Percentiles rank a stretch among this genome's conserved stretches.
phyloP scores from a whole-genome alignment of 108 stramenopile species.

The Skeletonema menzelii region DNA sequence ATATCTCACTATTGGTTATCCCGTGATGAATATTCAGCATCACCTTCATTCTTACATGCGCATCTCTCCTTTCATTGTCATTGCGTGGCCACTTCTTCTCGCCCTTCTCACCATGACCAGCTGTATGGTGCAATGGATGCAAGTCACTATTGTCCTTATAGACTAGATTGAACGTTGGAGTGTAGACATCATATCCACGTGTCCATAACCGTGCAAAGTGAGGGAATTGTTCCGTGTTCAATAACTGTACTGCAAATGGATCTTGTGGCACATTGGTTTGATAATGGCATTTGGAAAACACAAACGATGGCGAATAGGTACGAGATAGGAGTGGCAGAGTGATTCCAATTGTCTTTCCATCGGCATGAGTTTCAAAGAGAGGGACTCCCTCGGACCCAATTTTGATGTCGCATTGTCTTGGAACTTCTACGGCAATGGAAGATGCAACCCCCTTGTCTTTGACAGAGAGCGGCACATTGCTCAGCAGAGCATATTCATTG shows the following conservation, averaged over 20 bases:
- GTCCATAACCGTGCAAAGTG: constrained; percentile 87
- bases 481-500: constrained; percentile 95
- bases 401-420: constrained; percentile 63
- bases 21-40: constrained; percentile 46
- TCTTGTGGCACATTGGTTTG: constrained; percentile 93
- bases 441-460: constrained; percentile 44
- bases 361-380: constrained; percentile 60
- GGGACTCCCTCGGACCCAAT: constrained; percentile 66
- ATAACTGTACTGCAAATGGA: constrained; percentile 80
- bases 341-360: constrained; percentile 71
- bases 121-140: constrained; percentile 42
- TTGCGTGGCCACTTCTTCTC: constrained; percentile 67
- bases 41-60: constrained; percentile 49
- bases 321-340: constrained; percentile 72
- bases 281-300: constrained; percentile 93
- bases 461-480: constrained; percentile 68
- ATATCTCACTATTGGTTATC: constrained; percentile 17
- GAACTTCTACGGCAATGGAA: constrained; percentile 33
- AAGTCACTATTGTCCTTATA: constrained; percentile 51
- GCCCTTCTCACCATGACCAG: constrained; percentile 63
- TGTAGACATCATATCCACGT: constrained; percentile 88
- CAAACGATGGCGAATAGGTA: constrained; percentile 87
- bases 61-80: constrained; percentile 36
- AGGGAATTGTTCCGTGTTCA: constrained; percentile 91
- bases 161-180: constrained; percentile 74